These are phyloP conservation scores for Pisolithus albus DNA, from an alignment of 768 basidiomycete genomes.

Conservation along the genomic window DNA sequence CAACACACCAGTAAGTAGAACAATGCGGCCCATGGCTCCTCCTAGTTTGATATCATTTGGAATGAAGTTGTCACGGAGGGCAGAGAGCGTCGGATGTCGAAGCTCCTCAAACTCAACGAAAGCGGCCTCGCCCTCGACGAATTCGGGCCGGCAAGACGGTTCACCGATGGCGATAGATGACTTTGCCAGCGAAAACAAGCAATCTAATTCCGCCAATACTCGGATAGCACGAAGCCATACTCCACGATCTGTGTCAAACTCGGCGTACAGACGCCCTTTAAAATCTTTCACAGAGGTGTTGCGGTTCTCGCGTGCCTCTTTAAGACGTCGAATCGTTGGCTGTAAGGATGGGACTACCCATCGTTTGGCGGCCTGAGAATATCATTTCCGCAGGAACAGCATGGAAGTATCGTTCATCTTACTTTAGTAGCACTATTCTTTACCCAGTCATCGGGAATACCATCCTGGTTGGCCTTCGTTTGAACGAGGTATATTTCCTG, in stretches of 20 bases:
- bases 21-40: slow-evolving; percentile 64
- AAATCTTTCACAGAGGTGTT: slow-evolving; percentile 77
- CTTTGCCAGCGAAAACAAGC: slow-evolving; percentile 86
- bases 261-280: slow-evolving; percentile 67
- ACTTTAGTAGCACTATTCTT: slow-evolving; percentile 81
- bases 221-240: slow-evolving; percentile 81
- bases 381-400: not conserved
- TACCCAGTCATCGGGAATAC: slow-evolving; percentile 78
- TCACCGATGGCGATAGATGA: slow-evolving; percentile 86
- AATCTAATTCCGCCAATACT: slow-evolving; percentile 92
- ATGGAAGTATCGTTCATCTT: not conserved
- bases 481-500: slow-evolving; percentile 91
- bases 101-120: slow-evolving; percentile 84
- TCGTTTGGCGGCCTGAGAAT: slow-evolving; percentile 56
- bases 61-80: slow-evolving; percentile 76
- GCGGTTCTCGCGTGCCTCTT: slow-evolving; percentile 90
- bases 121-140: slow-evolving; percentile 74
- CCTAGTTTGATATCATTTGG: slow-evolving; percentile 90
- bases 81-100: slow-evolving; percentile 76
- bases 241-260: slow-evolving; percentile 76
- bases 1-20: slow-evolving; percentile 73
- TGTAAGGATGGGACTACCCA: slow-evolving; percentile 74
- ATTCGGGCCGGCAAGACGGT: slow-evolving; percentile 86
- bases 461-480: slow-evolving; percentile 50
- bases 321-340: slow-evolving; percentile 67